These are phyloP conservation scores for Stromatinia cepivora DNA, from an alignment of 2,329 filamentous ascomycete genomes.

Conservation along the genomic window DNA sequence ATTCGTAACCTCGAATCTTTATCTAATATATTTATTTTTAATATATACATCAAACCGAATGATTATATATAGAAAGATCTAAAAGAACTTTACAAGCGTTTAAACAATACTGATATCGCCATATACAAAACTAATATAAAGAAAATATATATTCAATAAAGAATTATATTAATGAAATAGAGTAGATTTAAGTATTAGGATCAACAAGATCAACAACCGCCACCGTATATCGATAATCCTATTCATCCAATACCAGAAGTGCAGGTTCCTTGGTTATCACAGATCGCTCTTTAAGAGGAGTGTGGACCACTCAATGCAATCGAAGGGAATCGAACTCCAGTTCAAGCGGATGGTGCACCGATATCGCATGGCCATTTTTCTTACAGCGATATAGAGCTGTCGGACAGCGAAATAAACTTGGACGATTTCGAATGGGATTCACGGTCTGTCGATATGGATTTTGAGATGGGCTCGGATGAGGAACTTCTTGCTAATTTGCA, in stretches of 20 bases:
- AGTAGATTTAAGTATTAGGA: background rate
- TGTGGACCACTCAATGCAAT: background rate
- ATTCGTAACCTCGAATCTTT: background rate
- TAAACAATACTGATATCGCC: background rate
- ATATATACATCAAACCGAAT: background rate
- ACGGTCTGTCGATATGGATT: background rate
- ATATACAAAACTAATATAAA: background rate
- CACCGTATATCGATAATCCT: background rate
- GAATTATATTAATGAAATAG: background rate
- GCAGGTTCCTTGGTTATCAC: background rate
- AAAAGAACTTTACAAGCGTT: background rate
- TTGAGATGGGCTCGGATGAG: background rate
- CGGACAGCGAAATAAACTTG: background rate
- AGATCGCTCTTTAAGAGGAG: background rate
- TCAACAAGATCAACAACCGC: background rate
- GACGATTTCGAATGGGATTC: background rate
- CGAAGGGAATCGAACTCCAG: too few species aligned
- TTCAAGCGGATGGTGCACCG: background rate
- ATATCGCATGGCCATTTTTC: background rate
- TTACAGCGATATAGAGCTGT: background rate
- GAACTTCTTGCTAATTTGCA: background rate
- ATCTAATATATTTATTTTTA: background rate
- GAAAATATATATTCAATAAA: background rate
- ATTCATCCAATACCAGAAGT: background rate
- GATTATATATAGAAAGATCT: background rate